Base-by-base conservation (phyloP, 805 yeast species). In the Lipomyces yamanashiensis region DNA sequence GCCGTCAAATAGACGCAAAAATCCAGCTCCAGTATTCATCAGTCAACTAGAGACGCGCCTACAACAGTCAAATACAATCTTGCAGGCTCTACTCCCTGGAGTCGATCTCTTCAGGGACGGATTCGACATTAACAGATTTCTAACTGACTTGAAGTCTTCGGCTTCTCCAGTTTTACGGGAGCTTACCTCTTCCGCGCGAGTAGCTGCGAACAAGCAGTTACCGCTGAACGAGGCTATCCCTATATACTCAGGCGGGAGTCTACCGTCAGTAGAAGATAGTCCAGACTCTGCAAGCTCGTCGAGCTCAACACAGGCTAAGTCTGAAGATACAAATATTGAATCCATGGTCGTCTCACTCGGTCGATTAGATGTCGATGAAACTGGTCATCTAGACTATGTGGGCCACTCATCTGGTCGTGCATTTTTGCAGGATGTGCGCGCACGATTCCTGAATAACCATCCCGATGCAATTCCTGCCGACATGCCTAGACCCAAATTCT, bases 1-100 rank as follows among this genome's bases (percentile, higher is more conserved):
- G 71, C 93, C 96, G 9, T 81, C 87, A 58, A 78, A 81, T 60
- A 76, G 89, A 55, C 84, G 83, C 71, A 84, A 71, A 45, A 66
- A 67, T 43, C 70, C 68, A 7, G 70, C 65, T 44, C 61, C 73
- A 73, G 15, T 79, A 73, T 58, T 67, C 73, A 49, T 73, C 68
- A 63, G 67, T 37, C 67, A 74, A 37, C 72, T 77, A 10, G 82
- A 80, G 55, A 66, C 75, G 23, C 75, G 76, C 52, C 67, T 79
- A 43, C 75, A 74, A 62, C 61, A 67, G 44, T 76, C 80, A 17
- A 80, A 78, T 54, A 64, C 70, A 17, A 71, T 80, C 7, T 53
- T 81, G 7, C 72, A 74, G 17, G 61, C 76, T 23, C 61, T 80
- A 1, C 59, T 80, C 10, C 84, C 84, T 0, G 78, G 76, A 6